phyloP scores from a whole-genome alignment of 306 rosid genomes.

The Quercus robur region DNA sequence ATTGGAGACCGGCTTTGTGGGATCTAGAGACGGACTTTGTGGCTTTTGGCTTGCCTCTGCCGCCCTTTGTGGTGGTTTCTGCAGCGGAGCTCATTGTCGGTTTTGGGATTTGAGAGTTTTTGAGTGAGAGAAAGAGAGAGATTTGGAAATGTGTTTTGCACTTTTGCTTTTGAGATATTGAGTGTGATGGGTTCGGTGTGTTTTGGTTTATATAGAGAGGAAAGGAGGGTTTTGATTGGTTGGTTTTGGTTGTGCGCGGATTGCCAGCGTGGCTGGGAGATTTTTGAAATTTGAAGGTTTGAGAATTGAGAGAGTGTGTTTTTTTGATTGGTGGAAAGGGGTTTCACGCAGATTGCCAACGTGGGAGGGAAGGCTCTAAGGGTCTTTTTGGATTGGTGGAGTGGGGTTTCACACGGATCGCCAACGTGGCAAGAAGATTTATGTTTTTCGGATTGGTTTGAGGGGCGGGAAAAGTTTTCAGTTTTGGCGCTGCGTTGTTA shows the following conservation, averaged over 20 bases:
- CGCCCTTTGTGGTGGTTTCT: conserved; percentile 32
- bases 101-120: neutral
- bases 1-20: conserved; percentile 81
- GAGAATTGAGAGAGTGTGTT: no score
- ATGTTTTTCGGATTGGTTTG: no score
- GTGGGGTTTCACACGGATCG: neutral
- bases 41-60: conserved; percentile 58
- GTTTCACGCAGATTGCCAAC: conserved; percentile 50
- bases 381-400: neutral
- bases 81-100: conserved; percentile 31
- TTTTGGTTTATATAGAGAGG: conserved; percentile 9
- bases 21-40: conserved; percentile 62
- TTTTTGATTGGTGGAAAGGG: conserved; percentile 16
- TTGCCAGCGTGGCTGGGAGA: conserved; percentile 48
- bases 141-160: accelerated
- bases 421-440: neutral
- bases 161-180: no score
- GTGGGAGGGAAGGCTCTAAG: neutral
- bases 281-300: no score
- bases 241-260: conserved; percentile 14
- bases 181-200: neutral
- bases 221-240: conserved; percentile 27
- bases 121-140: no score
- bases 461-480: no score
- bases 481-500: no score